Base-by-base conservation (phyloP, 1,139 yeast genomes). In the Lodderomyces jiufengensis region DNA sequence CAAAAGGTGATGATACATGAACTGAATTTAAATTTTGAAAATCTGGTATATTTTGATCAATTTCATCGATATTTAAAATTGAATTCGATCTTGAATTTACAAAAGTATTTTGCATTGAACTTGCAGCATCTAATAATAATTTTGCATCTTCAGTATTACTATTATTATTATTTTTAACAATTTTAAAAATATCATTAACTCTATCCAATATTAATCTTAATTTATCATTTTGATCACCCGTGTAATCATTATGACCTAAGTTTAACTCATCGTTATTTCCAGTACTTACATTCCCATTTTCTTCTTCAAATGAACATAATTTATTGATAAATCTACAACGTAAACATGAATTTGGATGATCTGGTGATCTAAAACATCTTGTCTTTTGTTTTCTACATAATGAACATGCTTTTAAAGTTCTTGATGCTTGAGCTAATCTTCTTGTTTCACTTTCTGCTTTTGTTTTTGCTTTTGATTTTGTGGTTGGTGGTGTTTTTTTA, bases 321-420 rank as follows among this genome's bases (percentile, higher is more conserved):
- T 65, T 55, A 16, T 65, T 70, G 34, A 80, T 50, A 14, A 78
- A 75, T 3, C 65, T 51, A 46, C 87, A 80, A 24, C 86, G 53
- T 27, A 79, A 55, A 53, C 87, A 80, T 4, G 76, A 63, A 11
- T 60, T 49, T 2, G 73, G 60, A 32, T 59, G 59, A 8, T 65
- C 69, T 13, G 66, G 57, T 1, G 77, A 64, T 32, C 78, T 63
- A 45, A 80, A 70, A 47, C 87, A 80, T 38, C 84, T 55, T 1
- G 85, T 78, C 55, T 80, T 80, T 50, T 76, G 84, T 43, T 61
- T 68, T 26, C 86, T 61, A 49, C 87, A 80, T 15, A 63, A 54
- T 3, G 67, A 70, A 51, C 87, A 80, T 0, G 87, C 87, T 43
- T 65, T 66, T 4, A 73, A 51, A 0, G 80, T 76, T 33, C 84